Conservation (phyloP, 768 basidiomycete genomes). For the Dentipellis sp. region DNA sequence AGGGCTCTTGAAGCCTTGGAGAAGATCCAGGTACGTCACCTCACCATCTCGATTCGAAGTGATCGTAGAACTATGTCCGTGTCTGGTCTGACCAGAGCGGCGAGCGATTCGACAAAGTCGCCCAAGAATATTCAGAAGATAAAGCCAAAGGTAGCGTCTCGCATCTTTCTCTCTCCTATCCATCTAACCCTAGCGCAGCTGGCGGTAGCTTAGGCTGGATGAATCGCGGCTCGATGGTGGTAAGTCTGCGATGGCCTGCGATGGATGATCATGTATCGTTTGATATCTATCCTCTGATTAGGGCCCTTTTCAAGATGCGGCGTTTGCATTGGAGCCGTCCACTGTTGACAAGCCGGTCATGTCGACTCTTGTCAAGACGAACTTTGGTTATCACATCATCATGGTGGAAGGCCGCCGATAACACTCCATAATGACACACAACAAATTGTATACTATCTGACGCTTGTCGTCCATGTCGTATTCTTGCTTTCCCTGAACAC, state of each 20-base stretch:
- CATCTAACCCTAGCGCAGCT: conserved; percentile 30
- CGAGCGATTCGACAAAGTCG: conserved; percentile 79
- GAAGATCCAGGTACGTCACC: conserved; percentile 56
- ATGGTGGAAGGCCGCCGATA: conserved; percentile 81
- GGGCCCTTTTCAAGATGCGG: conserved; percentile 80
- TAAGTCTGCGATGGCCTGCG: conserved; percentile 24
- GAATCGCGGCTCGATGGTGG: conserved; percentile 77
- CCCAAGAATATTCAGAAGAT: conserved; percentile 86
- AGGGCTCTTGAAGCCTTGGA: conserved; percentile 69
- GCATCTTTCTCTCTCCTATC: background rate
- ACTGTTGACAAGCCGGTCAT: conserved; percentile 69
- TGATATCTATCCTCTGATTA: conserved; percentile 16
- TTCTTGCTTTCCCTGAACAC: too few species aligned
- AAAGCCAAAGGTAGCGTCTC: conserved; percentile 64
- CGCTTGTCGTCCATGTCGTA: too few species aligned
- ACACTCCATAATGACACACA: background rate
- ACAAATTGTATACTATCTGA: too few species aligned
- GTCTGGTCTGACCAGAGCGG: conserved; percentile 44
- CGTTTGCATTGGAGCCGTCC: conserved; percentile 72
- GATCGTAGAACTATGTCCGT: background rate
- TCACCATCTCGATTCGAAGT: background rate
- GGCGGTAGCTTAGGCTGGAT: conserved; percentile 87
- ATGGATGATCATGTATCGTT: background rate
- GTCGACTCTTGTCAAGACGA: conserved; percentile 73
- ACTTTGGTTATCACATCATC: conserved; percentile 82